Base-by-base conservation (phyloP, 129 eudicot genomes). In the Helichrysum umbraculigerum region DNA sequence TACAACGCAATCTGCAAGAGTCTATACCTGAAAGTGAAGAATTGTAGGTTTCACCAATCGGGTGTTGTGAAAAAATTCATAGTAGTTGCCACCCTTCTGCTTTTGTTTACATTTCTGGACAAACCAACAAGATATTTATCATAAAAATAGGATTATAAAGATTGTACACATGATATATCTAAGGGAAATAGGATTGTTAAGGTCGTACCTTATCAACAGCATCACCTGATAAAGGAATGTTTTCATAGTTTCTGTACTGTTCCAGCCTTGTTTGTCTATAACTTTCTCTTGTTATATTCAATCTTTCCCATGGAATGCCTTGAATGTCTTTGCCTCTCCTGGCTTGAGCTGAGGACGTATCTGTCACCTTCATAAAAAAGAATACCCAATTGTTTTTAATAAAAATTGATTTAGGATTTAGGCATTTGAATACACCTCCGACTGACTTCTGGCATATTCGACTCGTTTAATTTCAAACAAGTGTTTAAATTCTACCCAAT, bases 11-110 rank as follows among this genome's bases (percentile, higher is more conserved):
- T 67, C 10, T 67, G 16, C 5, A 3, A 47, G 54, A 20, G 56
- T 47, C 12, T 68, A 41, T 58, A 88, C 97, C 93, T 93, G 97
- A 75, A 93, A 91, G 89, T 91, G 97, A 60, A 93, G 90, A 12
- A 95, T 95, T 32, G 99, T 95, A 70, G 99, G 88, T 81, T 95
- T 95, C 66, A 95, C 97, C 20, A 87, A 70, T 89, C 99, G 87
- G 7, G 97, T 84, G 71, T 93, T 93, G 83, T 90, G 84, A 51
- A 84, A 83, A 63, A 93, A 93, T 15, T 93, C 96, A 69, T 82
- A 93, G 79, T 90, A 91, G 37, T 62, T 81, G 20, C 87, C 96
- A 60, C 93, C 98, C 84, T 93, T 91, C 74, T 84, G 79, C 73
- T 81, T 89, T 37, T 52, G 78, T 70, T 88, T 91, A 86, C 98